Evolutionary conservation across 1,284 basidiomycete species (phyloP).

Genomic region (Cutaneotrichosporon sp.): DNA sequence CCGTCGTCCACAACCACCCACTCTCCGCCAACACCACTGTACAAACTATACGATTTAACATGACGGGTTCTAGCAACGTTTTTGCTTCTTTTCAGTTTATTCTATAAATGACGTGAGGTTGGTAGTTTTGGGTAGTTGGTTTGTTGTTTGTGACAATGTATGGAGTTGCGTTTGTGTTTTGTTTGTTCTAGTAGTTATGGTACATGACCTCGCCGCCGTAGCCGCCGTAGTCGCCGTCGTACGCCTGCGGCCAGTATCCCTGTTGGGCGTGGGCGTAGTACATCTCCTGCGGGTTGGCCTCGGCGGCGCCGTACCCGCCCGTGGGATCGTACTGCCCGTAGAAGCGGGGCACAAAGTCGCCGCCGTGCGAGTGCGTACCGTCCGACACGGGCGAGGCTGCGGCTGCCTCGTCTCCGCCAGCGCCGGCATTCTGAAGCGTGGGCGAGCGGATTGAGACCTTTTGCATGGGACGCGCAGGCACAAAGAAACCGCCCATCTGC

Average conservation of each 20-base stretch:
- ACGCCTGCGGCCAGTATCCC: constrained; percentile 15
- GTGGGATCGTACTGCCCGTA: constrained; percentile 24
- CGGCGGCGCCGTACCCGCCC: neutral
- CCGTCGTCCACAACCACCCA: no score
- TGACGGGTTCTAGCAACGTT: no score
- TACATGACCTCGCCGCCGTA: constrained; percentile 28
- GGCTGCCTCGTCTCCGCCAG: neutral
- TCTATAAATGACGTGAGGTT: no score
- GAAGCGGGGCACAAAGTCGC: constrained; percentile 9
- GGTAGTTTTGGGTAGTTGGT: no score
- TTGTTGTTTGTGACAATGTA: neutral
- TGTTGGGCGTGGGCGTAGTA: constrained; percentile 15
- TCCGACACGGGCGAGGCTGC: constrained; percentile 14
- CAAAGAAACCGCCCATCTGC: constrained; percentile 24
- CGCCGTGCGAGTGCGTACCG: constrained; percentile 5
- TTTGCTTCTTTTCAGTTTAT: no score
- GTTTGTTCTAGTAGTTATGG: constrained; percentile 13
- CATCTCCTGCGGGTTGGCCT: constrained; percentile 3
- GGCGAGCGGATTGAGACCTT: constrained; percentile 33
- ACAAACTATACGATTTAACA: no score
- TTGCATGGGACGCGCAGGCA: constrained; percentile 25
- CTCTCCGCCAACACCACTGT: no score
- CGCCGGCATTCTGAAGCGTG: constrained; percentile 2
- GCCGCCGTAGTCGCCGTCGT: constrained; percentile 16
- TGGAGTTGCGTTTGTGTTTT: neutral